Percentiles rank a stretch among this genome's conserved stretches.
phyloP scores from a whole-genome alignment of 169 alveolate genomes.

The Plasmodium yoelii region DNA sequence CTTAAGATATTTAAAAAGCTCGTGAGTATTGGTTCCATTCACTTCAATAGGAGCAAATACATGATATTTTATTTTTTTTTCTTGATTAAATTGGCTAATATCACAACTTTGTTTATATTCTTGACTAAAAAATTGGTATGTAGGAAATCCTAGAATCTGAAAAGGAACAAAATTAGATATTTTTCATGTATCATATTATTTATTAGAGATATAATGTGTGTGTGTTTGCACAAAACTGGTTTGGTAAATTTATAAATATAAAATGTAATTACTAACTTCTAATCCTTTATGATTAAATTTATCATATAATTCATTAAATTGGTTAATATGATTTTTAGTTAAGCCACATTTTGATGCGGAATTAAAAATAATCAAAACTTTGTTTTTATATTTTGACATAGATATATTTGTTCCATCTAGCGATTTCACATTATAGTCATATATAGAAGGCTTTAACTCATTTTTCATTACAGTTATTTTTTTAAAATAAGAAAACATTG shows the following conservation, averaged over 20 bases:
- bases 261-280: slow-evolving; percentile 8
- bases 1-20: slow-evolving; percentile 38
- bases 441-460: slow-evolving; percentile 33
- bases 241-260: no score
- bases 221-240: no score
- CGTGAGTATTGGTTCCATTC: slow-evolving; percentile 55
- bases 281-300: slow-evolving; percentile 15
- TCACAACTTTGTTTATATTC: slow-evolving; percentile 26
- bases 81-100: slow-evolving; percentile 37
- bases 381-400: slow-evolving; percentile 48
- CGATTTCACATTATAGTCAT: slow-evolving; percentile 38
- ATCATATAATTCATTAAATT: slow-evolving; percentile 37
- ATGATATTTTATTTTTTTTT: slow-evolving; percentile 24
- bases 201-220: no score
- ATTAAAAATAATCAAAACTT: slow-evolving; percentile 46
- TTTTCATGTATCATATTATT: no score
- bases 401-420: slow-evolving; percentile 25
- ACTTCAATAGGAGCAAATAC: slow-evolving; percentile 56
- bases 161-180: no score
- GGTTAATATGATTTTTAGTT: slow-evolving; percentile 39
- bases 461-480: slow-evolving; percentile 32
- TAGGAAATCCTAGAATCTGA: slow-evolving; percentile 46
- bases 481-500: slow-evolving; percentile 52
- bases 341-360: slow-evolving; percentile 72
- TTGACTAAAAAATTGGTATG: slow-evolving; percentile 37